A percentile compares a stretch with the other conserved stretches of the same genome.
Evolutionary conservation across 1,139 yeast genomes (phyloP).

Genomic region (Nakaseomyces sp.): DNA sequence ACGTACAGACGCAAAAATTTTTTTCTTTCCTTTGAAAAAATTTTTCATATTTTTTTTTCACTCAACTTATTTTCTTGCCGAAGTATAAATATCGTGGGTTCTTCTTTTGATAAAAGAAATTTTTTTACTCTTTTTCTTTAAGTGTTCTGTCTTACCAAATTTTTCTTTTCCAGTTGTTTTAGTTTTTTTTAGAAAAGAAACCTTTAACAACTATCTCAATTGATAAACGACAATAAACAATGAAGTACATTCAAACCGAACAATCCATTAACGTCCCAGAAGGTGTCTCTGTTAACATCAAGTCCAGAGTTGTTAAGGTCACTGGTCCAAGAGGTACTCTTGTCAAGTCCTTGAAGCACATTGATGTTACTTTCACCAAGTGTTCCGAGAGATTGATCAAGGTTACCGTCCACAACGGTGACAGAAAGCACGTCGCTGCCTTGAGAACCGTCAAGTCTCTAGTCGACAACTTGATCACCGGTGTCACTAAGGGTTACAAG

Average conservation of each 20-base stretch:
- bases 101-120: not conserved
- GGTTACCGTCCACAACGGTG: conserved; percentile 96
- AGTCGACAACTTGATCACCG: conserved; percentile 87
- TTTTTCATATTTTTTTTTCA: too few species aligned
- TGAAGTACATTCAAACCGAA: conserved; percentile 95
- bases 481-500: conserved; percentile 98
- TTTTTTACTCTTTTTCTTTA: not conserved
- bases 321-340: conserved; percentile 98
- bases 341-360: conserved; percentile 86
- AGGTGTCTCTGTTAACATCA: conserved; percentile 85
- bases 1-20: not conserved
- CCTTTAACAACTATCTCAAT: not conserved
- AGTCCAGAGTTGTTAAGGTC: conserved; percentile 84
- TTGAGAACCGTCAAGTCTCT: conserved; percentile 97
- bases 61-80: too few species aligned
- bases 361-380: conserved; percentile 87
- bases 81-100: not conserved
- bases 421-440: conserved; percentile 99
- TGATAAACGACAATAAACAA: conserved; percentile 23
- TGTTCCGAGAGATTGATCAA: conserved; percentile 63
- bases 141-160: not conserved
- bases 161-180: not conserved
- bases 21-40: not conserved
- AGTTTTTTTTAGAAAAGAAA: not conserved
- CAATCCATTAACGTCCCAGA: conserved; percentile 89